Percentiles rank a stretch among this genome's conserved stretches.
Evolutionary conservation across 768 basidiomycete genomes (phyloP).

Genomic region (Boletus insuetus): DNA sequence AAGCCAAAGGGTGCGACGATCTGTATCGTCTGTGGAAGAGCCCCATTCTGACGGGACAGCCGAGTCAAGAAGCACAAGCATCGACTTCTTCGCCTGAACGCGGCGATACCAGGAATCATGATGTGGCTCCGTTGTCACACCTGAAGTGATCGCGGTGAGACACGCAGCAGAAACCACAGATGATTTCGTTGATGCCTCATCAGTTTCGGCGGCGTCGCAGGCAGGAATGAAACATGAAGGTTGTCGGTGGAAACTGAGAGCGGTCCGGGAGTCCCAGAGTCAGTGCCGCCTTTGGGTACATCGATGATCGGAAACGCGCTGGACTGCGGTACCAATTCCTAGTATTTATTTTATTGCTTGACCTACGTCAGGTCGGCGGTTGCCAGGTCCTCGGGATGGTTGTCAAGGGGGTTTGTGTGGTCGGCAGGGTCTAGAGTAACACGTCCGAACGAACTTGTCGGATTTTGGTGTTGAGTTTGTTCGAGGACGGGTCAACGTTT

Average conservation of each 20-base stretch:
- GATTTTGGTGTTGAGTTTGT: not conserved
- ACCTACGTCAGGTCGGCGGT: no score
- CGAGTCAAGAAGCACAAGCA: conserved; percentile 14
- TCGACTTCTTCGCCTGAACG: conserved; percentile 9
- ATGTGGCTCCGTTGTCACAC: conserved; percentile 28
- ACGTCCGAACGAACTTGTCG: not conserved
- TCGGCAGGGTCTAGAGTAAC: no score
- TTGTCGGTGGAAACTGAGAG: conserved; percentile 20
- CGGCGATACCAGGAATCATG: conserved; percentile 22
- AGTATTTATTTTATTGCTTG: no score
- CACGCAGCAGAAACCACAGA: conserved; percentile 28
- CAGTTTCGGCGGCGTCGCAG: conserved; percentile 44
- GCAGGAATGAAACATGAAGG: conserved; percentile 40
- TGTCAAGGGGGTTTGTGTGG: no score
- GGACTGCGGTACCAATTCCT: no score
- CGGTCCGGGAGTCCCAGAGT: conserved; percentile 4
- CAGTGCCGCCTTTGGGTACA: not conserved
- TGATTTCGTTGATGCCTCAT: conserved; percentile 16
- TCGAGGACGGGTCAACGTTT: not conserved
- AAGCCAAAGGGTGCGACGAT: conserved; percentile 51
- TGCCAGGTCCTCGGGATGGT: no score
- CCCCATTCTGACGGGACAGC: conserved; percentile 36
- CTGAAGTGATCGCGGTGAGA: conserved; percentile 25
- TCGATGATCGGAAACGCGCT: not conserved
- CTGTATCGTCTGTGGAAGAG: conserved; percentile 75